Base-by-base conservation (phyloP, 2,329 filamentous ascomycete species). In the Canariomyces notabilis region DNA sequence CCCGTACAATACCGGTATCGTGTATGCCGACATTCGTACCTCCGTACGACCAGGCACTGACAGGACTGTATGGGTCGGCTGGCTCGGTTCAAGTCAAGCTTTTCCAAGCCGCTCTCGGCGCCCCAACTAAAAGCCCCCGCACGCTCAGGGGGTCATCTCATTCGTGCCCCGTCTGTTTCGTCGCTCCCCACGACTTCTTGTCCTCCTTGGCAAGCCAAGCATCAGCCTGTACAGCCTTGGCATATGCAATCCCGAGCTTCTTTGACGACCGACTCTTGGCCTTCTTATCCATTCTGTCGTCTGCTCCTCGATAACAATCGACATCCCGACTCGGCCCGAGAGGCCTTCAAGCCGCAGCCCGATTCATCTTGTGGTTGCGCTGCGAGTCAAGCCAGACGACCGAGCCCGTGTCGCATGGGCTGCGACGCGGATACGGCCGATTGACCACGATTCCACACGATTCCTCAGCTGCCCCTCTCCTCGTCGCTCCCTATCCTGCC, bases 161-260 rank as follows among this genome's bases (percentile, higher is more conserved):
- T 43, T 44, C 40, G 32, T 39, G 31, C 15, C 42, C 15, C 42
- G 14, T 12, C 35, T 34, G 35, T 18, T 29, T 23, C 23, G 19
- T 38, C 32, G 20, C 44, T 51, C 48, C 42, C 51, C 49, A 49
- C 49, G 48, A 50, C 40, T 42, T 52, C 45, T 44, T 56, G 39
- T 47, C 49, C 50, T 57, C 54, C n/a, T 57, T 57, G 56, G 56
- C 54, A 54, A 50, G 54, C 53, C 55, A 54, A 57, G 53, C 55
- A 57, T 49, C 51, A 53, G 51, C 54, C 49, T 48, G 48, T 52
- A 52, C 41, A 50, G 58, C 58, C 60, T 61, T 62, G 60, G 60
- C 60, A 61, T 57, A 60, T 61, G 59, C 59, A 60, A 58, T 48
- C 50, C 50, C 47, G 45, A 51, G 48, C 48, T 42, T 56, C 52